Evolutionary conservation across 805 yeast genomes (phyloP), one percentile per base, ranked within the genome.

Genomic region (Pichia insulana): DNA sequence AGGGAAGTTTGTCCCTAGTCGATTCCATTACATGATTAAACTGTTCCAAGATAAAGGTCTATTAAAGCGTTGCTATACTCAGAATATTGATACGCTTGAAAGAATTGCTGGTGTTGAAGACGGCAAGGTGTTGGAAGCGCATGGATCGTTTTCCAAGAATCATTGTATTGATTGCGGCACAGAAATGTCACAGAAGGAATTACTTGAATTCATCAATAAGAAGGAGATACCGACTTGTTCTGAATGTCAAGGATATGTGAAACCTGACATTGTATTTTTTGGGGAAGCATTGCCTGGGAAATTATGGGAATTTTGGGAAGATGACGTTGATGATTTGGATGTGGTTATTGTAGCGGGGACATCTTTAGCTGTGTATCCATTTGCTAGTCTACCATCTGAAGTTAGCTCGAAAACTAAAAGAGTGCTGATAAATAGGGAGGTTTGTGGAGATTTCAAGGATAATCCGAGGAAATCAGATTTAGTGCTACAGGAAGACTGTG

Each of bases 201-300:
- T 82, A 49, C 70, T 69, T 46, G 47, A 60, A 30, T 55, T 56
- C 15, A 56, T 58, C 58, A 46, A 52, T 26, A 57, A 51, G 1
- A 64, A 63, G 2, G 41, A 48, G 19, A 68, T 76, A 17, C 80
- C 81, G 1, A 59, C 56, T 9, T 90, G 97, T 63, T 49, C 55
- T 13, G 54, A 65, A 15, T 90, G 97, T 54, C 57, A 65, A 4
- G 95, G 96, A 0, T 71, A 77, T 26, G 85, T 92, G 22, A 90
- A 90, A 56, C 98, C 97, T 0, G 90, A 85, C 54, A 92, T 90
- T 51, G 96, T 88, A 1, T 90, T 90, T 55, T 92, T 88, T 64
- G 97, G 97, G 3, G 98, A 90, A 59, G 73, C 80, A 2, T 67
- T 90, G 22, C 97, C 97, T 0, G 53, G 52, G 1, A 64, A 67